Evolutionary conservation across 371 early-diverging fungal species (phyloP), one percentile per base, ranked within the genome.

Genomic region (Parasitella parasitica): DNA sequence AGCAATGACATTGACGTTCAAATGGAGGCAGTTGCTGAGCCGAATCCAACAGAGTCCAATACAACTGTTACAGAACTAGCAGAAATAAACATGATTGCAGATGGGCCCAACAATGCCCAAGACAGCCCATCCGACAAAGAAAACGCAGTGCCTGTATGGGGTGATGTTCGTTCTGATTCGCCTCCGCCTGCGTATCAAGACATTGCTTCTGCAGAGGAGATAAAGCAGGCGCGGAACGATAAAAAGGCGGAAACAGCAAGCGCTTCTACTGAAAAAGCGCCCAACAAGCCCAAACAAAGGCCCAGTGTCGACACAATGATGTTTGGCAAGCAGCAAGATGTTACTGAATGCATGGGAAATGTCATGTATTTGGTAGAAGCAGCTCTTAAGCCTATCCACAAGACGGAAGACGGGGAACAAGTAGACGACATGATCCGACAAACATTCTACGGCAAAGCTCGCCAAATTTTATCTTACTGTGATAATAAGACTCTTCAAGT

Each of bases 311-410:
- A 77, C 12, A 69, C 67, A 2, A 81, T 85, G 78, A 71, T 78
- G 67, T 78, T 87, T 73, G 89, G 89, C 12, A 80, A 71, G 27
- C 89, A 89, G 54, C 89, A 89, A 66, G 89, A 89, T 76, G 84
- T 89, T 2, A 81, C 82, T 26, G 91, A 91, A 69, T 88, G 87
- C 57, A 89, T 91, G 91, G 86, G 88, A 22, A 86, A 86, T 43
- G 80, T 89, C 36, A 79, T 87, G 77, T 85, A 81, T 36, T 64
- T 88, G 50, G 72, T 89, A 0, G 88, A 91, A 57, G 75, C 80
- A 6, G 82, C 85, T 0, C 59, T 85, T 4, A 74, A 75, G 28
- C 76, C 82, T 0, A 18, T 68, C 15, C 67, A 71, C 34, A 72
- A 61, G n/a, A 64, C 66, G 13, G 57, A 70, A 41, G 67, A 72